Evolutionary conservation across 768 basidiomycete species (phyloP).

Genomic region (Hebeloma cylindrosporum): DNA sequence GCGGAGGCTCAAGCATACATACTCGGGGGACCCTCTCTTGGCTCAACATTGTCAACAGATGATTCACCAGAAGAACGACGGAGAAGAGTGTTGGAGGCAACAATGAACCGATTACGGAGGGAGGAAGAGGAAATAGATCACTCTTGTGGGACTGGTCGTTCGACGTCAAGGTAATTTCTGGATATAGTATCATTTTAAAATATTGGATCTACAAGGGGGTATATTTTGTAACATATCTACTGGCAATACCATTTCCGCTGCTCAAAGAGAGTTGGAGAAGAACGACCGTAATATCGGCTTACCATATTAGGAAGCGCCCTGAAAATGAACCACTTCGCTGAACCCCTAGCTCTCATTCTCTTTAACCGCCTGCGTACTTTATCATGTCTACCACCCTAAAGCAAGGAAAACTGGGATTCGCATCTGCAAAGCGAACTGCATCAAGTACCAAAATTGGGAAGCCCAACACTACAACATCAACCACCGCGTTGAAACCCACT

Average conservation of each 20-base stretch:
- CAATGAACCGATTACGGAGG: conserved; percentile 54
- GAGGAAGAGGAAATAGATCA: conserved; percentile 74
- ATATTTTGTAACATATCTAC: too few species aligned
- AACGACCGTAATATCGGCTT: too few species aligned
- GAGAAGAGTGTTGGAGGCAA: conserved; percentile 55
- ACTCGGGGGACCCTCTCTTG: conserved; percentile 44
- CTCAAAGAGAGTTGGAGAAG: too few species aligned
- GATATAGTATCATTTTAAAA: neutral
- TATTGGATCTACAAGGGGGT: too few species aligned
- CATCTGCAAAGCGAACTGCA: conserved; percentile 45
- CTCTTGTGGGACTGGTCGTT: conserved; percentile 57
- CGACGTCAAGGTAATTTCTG: neutral
- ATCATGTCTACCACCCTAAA: conserved; percentile 27
- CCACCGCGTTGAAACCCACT: conserved; percentile 8
- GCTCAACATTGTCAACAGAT: conserved; percentile 6
- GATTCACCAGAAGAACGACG: conserved; percentile 63
- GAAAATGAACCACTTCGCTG: too few species aligned
- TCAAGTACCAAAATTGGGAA: conserved; percentile 28
- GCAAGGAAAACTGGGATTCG: conserved; percentile 47
- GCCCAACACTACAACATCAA: conserved; percentile 14
- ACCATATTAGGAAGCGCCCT: too few species aligned
- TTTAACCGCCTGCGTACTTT: neutral
- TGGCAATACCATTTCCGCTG: too few species aligned
- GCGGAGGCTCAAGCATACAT: conserved; percentile 52
- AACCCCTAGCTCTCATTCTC: too few species aligned